These are phyloP conservation scores for Apocynum venetum DNA, from an alignment of 257 asterid genomes.

Conservation along the genomic window DNA sequence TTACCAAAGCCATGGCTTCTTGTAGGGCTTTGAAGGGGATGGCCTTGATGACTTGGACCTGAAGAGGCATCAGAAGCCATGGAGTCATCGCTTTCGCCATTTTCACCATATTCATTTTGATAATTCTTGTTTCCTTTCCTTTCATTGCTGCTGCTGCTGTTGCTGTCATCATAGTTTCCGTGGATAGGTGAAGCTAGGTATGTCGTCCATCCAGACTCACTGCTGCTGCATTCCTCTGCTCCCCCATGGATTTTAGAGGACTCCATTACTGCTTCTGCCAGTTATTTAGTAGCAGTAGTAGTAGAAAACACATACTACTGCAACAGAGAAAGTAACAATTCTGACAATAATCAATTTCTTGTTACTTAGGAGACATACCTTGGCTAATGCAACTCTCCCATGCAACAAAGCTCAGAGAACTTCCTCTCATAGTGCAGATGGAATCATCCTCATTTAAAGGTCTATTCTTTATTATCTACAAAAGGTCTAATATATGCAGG, in stretches of 20 bases:
- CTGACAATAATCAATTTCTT: conserved; percentile 29
- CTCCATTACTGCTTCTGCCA: conserved; percentile 37
- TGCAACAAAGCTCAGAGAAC: conserved; percentile 28
- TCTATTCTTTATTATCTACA: conserved; percentile 45
- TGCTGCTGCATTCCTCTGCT: conserved; percentile 79
- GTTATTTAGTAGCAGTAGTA: conserved; percentile 11
- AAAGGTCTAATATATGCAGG: conserved; percentile 22
- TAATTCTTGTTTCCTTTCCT: conserved; percentile 17
- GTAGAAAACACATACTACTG: conserved; percentile 11
- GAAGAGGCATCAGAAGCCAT: conserved; percentile 97
- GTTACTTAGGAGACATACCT: conserved; percentile 30
- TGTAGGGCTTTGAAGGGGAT: conserved; percentile 8
- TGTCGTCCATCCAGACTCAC: conserved; percentile 90
- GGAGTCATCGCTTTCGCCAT: conserved; percentile 68
- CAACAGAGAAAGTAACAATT: background rate
- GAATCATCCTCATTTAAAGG: conserved; percentile 31
- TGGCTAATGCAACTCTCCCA: conserved; percentile 32
- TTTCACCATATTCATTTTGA: conserved; percentile 19
- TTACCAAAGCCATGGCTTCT: conserved; percentile 15
- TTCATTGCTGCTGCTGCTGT: conserved; percentile 14
- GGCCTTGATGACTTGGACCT: conserved; percentile 61
- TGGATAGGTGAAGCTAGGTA: conserved; percentile 58
- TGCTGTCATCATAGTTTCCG: conserved; percentile 27
- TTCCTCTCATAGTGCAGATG: conserved; percentile 13
- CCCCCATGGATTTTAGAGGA: conserved; percentile 44